Evolutionary conservation across 768 basidiomycete genomes (phyloP), one percentile per base, ranked within the genome.

Genomic region (Kwoniella botswanensis): DNA sequence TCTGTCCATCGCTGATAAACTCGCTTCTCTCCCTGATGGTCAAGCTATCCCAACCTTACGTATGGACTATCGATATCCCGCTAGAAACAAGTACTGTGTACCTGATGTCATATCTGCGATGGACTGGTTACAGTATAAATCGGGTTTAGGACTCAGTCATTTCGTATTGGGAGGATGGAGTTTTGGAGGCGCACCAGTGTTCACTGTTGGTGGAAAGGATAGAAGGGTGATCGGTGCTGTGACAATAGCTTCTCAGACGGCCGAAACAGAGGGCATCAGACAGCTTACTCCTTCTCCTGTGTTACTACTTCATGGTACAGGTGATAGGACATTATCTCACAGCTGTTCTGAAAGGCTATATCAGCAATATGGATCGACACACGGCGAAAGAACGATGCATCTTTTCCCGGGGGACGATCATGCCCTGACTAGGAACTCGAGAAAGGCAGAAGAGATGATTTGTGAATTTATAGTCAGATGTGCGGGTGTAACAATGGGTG

Each of bases 41-140:
- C 54, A 55, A 22, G 54, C 54, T 55, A 55, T 55, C 24, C 21
- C 21, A 55, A 55, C 54, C n/a, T n/a, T 55, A n/a, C 54, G 54
- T 18, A 55, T 55, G 54, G 54, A 22, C 21, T 55, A 55, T 24
- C 21, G 54, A 55, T 55, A 55, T 55, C 21, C 21, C 11, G 54
- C 54, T 55, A 55, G 54, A 55, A 18, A 55, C 24, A 18, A n/a
- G 15, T 55, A 24, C 54, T 55, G 54, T 55, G 54, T 55, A 22
- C 24, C 15, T 12, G 18, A 55, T 55, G 54, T 55, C 11, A 2
- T 55, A 12, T n/a, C 54, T 11, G 21, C 54, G 15, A 22, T 55
- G 54, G 21, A 55, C n/a, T 55, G 54, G 54, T n/a, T 55, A 18
- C 18, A 55, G 21, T 12, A 21, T 24, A 12, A 18, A 55, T 55